Evolutionary conservation across 495 filamentous ascomycete genomes (phyloP).

Genomic region (Thozetella sp.): DNA sequence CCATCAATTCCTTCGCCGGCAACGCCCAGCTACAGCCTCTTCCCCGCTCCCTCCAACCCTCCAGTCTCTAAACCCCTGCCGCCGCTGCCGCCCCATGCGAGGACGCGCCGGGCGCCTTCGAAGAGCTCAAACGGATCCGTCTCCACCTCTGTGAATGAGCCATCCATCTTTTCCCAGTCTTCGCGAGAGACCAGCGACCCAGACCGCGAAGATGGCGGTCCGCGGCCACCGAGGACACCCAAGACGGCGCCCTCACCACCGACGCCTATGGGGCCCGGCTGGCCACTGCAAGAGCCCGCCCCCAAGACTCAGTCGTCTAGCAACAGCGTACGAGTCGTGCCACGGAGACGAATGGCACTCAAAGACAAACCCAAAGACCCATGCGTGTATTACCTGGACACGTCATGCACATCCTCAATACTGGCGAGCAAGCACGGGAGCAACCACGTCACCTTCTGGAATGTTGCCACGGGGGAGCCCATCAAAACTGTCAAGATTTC

Average conservation of each 20-base stretch:
- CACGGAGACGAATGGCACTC: not conserved
- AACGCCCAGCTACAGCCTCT: not conserved
- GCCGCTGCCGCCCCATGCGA: not conserved
- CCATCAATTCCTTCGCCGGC: not conserved
- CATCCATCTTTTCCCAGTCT: not conserved
- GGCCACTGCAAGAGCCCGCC: not conserved
- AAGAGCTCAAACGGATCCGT: not conserved
- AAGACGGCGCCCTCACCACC: not conserved
- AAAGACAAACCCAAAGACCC: slow-evolving; percentile 18
- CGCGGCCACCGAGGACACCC: not conserved
- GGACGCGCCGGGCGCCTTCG: not conserved
- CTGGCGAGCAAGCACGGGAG: slow-evolving; percentile 30
- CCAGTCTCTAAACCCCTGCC: not conserved
- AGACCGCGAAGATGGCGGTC: not conserved
- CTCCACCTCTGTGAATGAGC: not conserved
- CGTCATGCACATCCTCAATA: slow-evolving; percentile 2
- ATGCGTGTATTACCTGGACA: slow-evolving; percentile 28
- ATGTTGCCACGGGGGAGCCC: slow-evolving; percentile 24
- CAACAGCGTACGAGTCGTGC: not conserved
- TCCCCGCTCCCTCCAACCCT: not conserved
- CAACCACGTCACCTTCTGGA: slow-evolving; percentile 34
- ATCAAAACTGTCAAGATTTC: slow-evolving; percentile 27
- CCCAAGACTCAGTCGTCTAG: not conserved
- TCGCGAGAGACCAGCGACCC: not conserved
- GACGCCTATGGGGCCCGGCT: not conserved